These are phyloP conservation scores for Phytophthora tubulina DNA, from an alignment of 352 stramenopile genomes.

Conservation along the genomic window DNA sequence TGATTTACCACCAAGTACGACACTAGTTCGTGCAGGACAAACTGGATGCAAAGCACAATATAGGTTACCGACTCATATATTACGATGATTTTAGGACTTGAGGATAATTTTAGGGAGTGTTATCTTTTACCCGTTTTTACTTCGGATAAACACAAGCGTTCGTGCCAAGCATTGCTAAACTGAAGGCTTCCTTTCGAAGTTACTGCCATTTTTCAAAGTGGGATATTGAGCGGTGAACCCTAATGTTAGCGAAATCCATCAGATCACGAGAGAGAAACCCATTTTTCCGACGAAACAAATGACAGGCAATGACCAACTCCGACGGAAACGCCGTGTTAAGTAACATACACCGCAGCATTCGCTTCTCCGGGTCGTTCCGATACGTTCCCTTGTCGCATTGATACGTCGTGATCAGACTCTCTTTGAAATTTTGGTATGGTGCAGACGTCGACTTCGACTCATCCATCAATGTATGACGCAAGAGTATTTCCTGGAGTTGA, in stretches of 20 bases:
- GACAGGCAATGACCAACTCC: not conserved
- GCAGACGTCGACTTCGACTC: not conserved
- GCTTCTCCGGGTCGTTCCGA: not conserved
- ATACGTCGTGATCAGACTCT: not conserved
- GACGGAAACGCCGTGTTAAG: not conserved
- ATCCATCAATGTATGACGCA: not conserved
- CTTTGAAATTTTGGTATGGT: not conserved
- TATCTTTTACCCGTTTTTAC: too few species aligned
- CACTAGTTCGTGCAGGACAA: too few species aligned
- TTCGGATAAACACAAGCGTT: too few species aligned
- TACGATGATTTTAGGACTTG: too few species aligned
- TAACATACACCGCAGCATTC: not conserved
- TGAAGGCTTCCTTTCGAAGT: too few species aligned
- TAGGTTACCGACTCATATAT: too few species aligned
- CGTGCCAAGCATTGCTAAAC: too few species aligned
- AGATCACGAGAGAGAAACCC: not conserved
- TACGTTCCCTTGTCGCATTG: not conserved
- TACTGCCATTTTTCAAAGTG: too few species aligned
- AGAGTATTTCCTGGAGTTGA: not conserved
- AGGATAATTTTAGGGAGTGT: too few species aligned
- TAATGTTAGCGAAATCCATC: not conserved
- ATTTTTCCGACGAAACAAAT: not conserved
- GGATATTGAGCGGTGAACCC: too few species aligned
- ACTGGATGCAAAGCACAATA: too few species aligned
- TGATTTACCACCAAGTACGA: too few species aligned